Evolutionary conservation across 768 basidiomycete species (phyloP).

Genomic region (Leccinum sublutescens): DNA sequence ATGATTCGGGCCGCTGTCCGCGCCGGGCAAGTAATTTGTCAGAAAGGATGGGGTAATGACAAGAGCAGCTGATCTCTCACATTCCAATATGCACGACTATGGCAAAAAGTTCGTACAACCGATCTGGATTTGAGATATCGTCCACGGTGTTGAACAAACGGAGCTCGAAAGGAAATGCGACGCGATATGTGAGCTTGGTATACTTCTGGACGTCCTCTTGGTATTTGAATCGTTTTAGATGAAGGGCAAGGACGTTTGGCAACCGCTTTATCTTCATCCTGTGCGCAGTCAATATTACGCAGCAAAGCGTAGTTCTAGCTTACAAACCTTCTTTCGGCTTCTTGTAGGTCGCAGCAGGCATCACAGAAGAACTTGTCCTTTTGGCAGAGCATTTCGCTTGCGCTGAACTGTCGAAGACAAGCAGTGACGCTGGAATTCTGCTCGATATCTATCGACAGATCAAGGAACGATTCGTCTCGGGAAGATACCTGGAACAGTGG

Average conservation of each 20-base stretch:
- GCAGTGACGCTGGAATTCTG: constrained; percentile 96
- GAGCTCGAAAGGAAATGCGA: constrained; percentile 93
- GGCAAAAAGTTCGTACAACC: constrained; percentile 91
- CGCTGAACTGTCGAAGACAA: constrained; percentile 94
- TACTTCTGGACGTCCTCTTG: constrained; percentile 89
- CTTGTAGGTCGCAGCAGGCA: constrained; percentile 92
- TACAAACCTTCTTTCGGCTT: constrained; percentile 90
- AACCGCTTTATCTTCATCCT: constrained; percentile 99
- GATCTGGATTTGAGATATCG: constrained; percentile 86
- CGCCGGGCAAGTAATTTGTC: constrained; percentile 12
- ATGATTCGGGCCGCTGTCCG: constrained; percentile 87
- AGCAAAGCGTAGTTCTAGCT: neutral
- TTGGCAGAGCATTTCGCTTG: constrained; percentile 97
- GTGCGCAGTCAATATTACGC: constrained; percentile 12
- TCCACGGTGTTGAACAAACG: constrained; percentile 97
- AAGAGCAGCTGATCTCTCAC: constrained; percentile 51
- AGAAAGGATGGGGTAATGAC: constrained; percentile 6
- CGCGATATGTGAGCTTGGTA: constrained; percentile 94
- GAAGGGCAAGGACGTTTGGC: constrained; percentile 92
- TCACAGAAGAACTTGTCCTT: constrained; percentile 99
- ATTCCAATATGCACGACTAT: constrained; percentile 99
- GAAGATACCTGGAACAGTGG: constrained; percentile 64
- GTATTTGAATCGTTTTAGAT: constrained; percentile 98
- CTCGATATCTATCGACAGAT: constrained; percentile 99
- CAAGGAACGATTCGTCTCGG: constrained; percentile 94